Evolutionary conservation across 108 stramenopile genomes (phyloP), one percentile per base, ranked within the genome.

Genomic region (Schizochytrium sp.): DNA sequence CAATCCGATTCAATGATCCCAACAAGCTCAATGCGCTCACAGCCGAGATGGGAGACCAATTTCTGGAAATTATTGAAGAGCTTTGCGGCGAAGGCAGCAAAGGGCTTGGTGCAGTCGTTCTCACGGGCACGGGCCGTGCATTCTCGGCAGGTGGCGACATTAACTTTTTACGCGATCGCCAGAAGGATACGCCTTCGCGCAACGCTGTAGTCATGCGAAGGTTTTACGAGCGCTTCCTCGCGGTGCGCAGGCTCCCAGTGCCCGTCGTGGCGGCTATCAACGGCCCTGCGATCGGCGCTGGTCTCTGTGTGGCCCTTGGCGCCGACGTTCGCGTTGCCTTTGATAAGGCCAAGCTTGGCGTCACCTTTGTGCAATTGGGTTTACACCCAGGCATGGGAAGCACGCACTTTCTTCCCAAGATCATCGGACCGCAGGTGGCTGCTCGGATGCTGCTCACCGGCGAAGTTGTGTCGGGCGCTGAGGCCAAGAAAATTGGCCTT

Each of bases 91-190:
- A 44, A 5, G 23, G 21, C 5, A 14, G 43, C 10, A 91, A 93
- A 41, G 58, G 83, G n/a, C 60, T 95, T 10, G 89, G 93, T 60
- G 91, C 95, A n/a, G 88, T 95, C 14, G 92, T 96, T 18, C 60
- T 96, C 0, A 60, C 89, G 14, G 95, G 96, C 12, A 90, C 91
- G 0, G 96, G 96, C 23, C 90, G 93, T 6, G 94, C 95, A 51
- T 96, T 96, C 89, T 93, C 93, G 3, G 95, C 96, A 1, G 96
- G 96, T n/a, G 96, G 96, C 14, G 91, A 95, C 90, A 60, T 95
- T 5, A 58, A 92, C 14, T 96, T 94, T 91, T 89, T 96, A 10
- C 76, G 72, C 18, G 91, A 88, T 2, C 72, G 95, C 51, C 18
- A 69, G 48, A n/a, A 93, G 5, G 92, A 93, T 83, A 87, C 91